Evolutionary conservation across 768 basidiomycete genomes (phyloP).

Genomic region (Psilocybe subaeruginosa): DNA sequence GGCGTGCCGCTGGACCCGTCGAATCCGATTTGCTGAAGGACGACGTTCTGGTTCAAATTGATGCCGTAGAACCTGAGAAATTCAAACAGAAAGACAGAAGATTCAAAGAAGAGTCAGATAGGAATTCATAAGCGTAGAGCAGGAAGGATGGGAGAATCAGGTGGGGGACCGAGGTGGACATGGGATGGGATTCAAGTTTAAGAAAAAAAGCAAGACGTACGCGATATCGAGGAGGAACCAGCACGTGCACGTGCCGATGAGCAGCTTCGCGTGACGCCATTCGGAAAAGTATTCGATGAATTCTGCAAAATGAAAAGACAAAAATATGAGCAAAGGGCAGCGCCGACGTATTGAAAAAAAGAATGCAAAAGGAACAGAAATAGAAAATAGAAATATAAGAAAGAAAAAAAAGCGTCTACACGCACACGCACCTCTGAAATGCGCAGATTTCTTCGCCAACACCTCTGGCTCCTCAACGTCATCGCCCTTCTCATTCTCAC

Average conservation of each 20-base stretch:
- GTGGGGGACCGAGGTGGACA: no score
- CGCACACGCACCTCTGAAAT: constrained; percentile 45
- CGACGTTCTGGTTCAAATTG: constrained; percentile 72
- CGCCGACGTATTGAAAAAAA: no score
- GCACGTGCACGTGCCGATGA: constrained; percentile 67
- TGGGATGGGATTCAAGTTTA: no score
- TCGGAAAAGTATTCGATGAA: constrained; percentile 71
- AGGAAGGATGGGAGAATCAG: no score
- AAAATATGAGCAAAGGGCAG: no score
- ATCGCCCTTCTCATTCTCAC: background rate
- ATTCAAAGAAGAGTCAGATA: background rate
- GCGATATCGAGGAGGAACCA: constrained; percentile 84
- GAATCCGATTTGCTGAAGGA: constrained; percentile 75
- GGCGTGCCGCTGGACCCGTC: constrained; percentile 57
- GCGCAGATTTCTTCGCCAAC: constrained; percentile 46
- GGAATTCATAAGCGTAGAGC: background rate
- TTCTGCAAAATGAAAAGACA: constrained; percentile 35
- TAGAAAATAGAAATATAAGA: background rate
- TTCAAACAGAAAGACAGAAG: background rate
- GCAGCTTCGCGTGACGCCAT: constrained; percentile 68
- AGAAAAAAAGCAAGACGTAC: constrained; percentile 29
- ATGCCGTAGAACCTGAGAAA: constrained; percentile 70
- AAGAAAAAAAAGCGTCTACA: background rate
- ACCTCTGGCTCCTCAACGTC: constrained; percentile 18
- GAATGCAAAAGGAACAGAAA: background rate